Base-by-base conservation (phyloP, 495 filamentous ascomycete species). In the Tuber magnatum region DNA sequence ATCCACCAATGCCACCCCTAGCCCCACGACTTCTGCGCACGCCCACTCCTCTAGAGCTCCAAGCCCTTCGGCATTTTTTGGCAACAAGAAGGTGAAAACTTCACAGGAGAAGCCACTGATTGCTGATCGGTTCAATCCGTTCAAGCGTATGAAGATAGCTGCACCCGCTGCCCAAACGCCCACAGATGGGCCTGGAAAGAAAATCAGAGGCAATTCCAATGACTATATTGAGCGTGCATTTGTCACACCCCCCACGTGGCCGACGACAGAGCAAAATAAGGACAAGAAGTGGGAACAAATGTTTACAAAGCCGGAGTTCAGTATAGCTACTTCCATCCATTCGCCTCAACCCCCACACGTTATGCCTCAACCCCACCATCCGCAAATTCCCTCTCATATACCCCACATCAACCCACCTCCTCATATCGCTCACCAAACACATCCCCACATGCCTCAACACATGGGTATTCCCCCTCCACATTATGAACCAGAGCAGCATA, bases 221-320 rank as follows among this genome's bases (percentile, higher is more conserved):
- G 90, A 90, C 44, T 90, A 90, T 68, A 90, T 93, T 48, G 87
- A 88, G 22, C 85, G 83, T 43, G 86, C 91, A 20, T 92, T 89
- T 83, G 85, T 85, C 46, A 93, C 91, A 9, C 82, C 83, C 16
- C 91, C 91, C 1, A 91, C 87, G 22, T 93, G 91, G 91, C 87
- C 88, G 46, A 84, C 84, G 38, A 80, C 85, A 18, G 83, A 86
- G 8, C 86, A 83, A 14, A 89, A 88, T 73, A 85, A 87, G 71
- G 88, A 90, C 10, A 90, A 88, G 81, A 88, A 85, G 10, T 92
- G 91, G 82, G 83, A 84, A 68, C 86, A 90, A 40, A 88, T 91
- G 85, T 91, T 92, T 84, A 89, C 90, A 72, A 86, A 86, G 69
- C 78, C 84, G 0, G 77, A 83, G 28, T 80, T 75, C 38, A 75